phyloP scores from a whole-genome alignment of 2,329 filamentous ascomycete genomes.

The Diaporthe sp. region DNA sequence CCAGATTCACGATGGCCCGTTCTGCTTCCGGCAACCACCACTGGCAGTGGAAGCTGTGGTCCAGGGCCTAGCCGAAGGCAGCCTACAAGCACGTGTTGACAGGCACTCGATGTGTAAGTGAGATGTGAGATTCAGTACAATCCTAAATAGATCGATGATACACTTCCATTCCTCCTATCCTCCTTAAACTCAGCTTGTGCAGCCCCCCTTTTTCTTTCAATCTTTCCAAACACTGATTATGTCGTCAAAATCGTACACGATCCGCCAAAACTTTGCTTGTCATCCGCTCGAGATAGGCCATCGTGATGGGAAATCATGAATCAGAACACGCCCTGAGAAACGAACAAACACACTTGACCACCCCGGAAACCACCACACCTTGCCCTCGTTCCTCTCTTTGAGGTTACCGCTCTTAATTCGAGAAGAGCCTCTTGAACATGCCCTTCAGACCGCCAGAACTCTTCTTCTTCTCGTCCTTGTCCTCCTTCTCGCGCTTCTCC shows the following conservation, averaged over 20 bases:
- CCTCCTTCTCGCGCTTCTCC: conserved; percentile 40
- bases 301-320: conserved; percentile 12
- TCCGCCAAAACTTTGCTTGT: background rate
- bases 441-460: conserved; percentile 40
- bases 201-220: conserved; percentile 36
- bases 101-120: background rate
- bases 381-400: background rate
- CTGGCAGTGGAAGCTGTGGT: background rate
- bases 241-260: conserved; percentile 32
- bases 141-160: background rate
- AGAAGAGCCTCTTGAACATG: conserved; percentile 42
- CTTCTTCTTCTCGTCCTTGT: conserved; percentile 41
- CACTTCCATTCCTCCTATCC: background rate
- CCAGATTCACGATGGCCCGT: background rate
- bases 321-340: conserved; percentile 11
- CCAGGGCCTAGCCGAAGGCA: background rate
- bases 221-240: background rate
- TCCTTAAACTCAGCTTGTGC: conserved; percentile 33
- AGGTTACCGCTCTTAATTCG: background rate
- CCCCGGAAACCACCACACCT: background rate
- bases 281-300: background rate
- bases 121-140: conserved; percentile 20
- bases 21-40: background rate
- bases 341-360: conserved; percentile 13
- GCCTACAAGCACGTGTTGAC: no score